Evolutionary conservation across 208 protist genomes (phyloP).

Genomic region (Crithidia thermophila): DNA sequence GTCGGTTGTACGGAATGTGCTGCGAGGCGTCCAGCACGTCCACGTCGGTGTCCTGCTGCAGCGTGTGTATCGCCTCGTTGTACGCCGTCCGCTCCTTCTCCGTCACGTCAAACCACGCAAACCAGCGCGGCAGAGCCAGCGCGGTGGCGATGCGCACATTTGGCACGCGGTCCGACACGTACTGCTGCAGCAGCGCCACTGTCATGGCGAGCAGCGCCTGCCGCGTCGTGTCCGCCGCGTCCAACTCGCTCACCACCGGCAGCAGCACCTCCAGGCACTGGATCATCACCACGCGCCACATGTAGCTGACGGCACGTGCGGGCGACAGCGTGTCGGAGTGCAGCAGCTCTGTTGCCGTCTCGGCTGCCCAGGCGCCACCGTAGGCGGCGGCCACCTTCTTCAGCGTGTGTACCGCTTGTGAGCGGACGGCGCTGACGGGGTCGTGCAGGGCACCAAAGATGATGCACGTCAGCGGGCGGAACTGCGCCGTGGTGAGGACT

Average conservation of each 20-base stretch:
- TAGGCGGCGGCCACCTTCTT: slow-evolving; percentile 44
- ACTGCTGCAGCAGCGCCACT: slow-evolving; percentile 44
- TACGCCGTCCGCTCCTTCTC: slow-evolving; percentile 28
- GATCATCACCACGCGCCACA: slow-evolving; percentile 61
- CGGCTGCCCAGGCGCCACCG: slow-evolving; percentile 66
- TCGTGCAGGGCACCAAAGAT: slow-evolving; percentile 62
- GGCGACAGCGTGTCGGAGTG: slow-evolving; percentile 46
- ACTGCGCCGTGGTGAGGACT: slow-evolving; percentile 47
- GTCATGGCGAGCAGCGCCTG: slow-evolving; percentile 53
- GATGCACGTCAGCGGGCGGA: slow-evolving; percentile 48
- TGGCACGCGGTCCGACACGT: slow-evolving; percentile 57
- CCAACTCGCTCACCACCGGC: slow-evolving; percentile 49
- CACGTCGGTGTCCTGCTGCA: slow-evolving; percentile 58
- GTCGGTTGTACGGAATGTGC: slow-evolving; percentile 20
- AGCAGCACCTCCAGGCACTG: slow-evolving; percentile 61
- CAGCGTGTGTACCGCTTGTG: slow-evolving; percentile 51
- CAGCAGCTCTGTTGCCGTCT: slow-evolving; percentile 58
- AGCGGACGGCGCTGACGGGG: slow-evolving; percentile 70
- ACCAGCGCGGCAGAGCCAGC: slow-evolving; percentile 44
- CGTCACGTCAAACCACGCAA: slow-evolving; percentile 46
- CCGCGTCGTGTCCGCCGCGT: slow-evolving; percentile 45
- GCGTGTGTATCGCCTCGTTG: slow-evolving; percentile 37
- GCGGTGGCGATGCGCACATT: slow-evolving; percentile 73
- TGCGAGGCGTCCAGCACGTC: slow-evolving; percentile 47
- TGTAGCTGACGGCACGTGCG: slow-evolving; percentile 34